These are phyloP conservation scores for Aspergillus conjunctus DNA, from an alignment of 495 filamentous ascomycete species.

Conservation along the genomic window DNA sequence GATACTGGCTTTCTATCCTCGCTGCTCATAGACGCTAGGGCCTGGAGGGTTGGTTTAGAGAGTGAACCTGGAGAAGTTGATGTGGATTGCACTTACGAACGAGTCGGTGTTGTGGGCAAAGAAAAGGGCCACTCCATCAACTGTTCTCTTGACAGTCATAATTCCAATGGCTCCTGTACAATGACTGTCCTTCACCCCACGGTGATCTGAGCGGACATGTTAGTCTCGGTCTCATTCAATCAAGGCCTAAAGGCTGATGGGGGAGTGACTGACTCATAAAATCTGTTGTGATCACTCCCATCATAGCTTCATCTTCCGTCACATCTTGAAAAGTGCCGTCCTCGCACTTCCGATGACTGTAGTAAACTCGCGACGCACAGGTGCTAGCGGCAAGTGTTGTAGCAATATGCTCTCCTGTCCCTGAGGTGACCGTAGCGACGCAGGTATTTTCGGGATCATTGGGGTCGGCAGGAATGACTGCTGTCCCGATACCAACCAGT, in stretches of 20 bases:
- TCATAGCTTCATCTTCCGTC: conserved; percentile 72
- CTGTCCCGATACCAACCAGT: conserved; percentile 85
- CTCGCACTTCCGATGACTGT: conserved; percentile 57
- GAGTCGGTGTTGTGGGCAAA: conserved; percentile 94
- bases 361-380: conserved; percentile 76
- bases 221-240: conserved; percentile 1
- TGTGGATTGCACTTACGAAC: conserved; percentile 54
- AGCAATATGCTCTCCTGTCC: conserved; percentile 96
- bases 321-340: conserved; percentile 62
- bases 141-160: conserved; percentile 77
- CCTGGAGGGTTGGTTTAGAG: conserved; percentile 45
- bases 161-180: conserved; percentile 80
- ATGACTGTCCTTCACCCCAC: conserved; percentile 70
- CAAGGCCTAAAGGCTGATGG: neutral
- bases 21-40: conserved; percentile 82
- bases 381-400: conserved; percentile 81
- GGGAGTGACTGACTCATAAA: conserved; percentile 63
- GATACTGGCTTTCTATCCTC: conserved; percentile 68
- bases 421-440: conserved; percentile 82
- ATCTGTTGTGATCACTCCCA: conserved; percentile 70
- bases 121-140: conserved; percentile 70
- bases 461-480: conserved; percentile 71
- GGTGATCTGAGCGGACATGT: conserved; percentile 53
- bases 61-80: neutral
- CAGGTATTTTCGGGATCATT: conserved; percentile 60